These are phyloP conservation scores for Eudorina sp. DNA, from an alignment of 139 green algal genomes.

Conservation along the genomic window DNA sequence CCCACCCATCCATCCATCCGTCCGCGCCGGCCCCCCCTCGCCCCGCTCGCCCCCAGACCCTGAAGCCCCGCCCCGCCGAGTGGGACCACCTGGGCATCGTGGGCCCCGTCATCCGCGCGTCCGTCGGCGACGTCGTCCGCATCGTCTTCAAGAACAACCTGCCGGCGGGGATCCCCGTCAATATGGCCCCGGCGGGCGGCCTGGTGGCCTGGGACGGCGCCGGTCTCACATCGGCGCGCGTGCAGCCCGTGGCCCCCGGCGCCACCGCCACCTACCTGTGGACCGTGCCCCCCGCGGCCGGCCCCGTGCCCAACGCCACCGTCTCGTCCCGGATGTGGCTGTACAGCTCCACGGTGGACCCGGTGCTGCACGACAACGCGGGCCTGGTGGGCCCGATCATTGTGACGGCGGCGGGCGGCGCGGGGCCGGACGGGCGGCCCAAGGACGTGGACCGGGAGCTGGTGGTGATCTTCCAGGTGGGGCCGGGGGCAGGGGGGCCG, in stretches of 20 bases:
- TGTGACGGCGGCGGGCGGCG: conserved; percentile 56
- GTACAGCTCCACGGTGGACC: conserved; percentile 61
- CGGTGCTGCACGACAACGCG: conserved; percentile 61
- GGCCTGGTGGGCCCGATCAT: conserved; percentile 75
- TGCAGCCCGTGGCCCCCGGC: neutral
- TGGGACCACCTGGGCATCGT: conserved; percentile 56
- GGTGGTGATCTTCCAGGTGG: conserved; percentile 54
- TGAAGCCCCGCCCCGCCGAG: neutral
- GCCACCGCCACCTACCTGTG: conserved; percentile 24
- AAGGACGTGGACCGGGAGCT: conserved; percentile 58
- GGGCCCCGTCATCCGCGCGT: conserved; percentile 64
- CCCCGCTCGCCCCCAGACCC: neutral
- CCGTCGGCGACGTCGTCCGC: conserved; percentile 67
- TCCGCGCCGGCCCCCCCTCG: neutral
- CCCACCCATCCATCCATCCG: neutral
- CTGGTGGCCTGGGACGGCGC: neutral
- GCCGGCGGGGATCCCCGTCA: conserved; percentile 54
- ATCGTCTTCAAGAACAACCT: conserved; percentile 65
- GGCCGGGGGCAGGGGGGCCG: neutral
- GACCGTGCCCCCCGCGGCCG: conserved; percentile 10
- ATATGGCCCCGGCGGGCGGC: conserved; percentile 58
- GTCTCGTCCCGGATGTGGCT: conserved; percentile 7
- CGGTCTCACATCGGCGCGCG: neutral
- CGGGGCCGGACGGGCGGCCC: conserved; percentile 46
- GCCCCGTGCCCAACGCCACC: neutral